Evolutionary conservation across 2,329 filamentous ascomycete species (phyloP).

Genomic region (Monosporascus sp.): DNA sequence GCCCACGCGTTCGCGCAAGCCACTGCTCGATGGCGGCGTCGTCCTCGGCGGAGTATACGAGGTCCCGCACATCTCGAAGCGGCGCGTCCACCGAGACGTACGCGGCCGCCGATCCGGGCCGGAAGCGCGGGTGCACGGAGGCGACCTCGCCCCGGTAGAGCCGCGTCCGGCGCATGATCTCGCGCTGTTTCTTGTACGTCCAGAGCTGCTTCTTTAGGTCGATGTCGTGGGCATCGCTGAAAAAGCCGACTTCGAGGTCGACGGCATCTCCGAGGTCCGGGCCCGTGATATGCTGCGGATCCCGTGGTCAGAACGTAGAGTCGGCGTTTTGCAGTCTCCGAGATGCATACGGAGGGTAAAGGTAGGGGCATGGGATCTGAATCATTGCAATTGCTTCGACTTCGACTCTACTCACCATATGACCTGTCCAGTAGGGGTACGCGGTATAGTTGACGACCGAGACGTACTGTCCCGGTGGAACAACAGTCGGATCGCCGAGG

Average conservation of each 20-base stretch:
- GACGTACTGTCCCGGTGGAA: neutral
- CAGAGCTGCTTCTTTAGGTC: conserved; percentile 53
- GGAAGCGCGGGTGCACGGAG: conserved; percentile 34
- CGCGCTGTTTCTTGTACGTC: conserved; percentile 58
- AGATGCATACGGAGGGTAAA: too few species aligned
- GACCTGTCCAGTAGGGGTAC: neutral
- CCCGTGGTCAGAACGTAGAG: too few species aligned
- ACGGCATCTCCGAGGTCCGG: conserved; percentile 30
- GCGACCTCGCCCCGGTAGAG: conserved; percentile 41
- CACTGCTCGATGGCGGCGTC: neutral
- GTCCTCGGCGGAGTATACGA: neutral
- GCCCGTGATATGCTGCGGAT: conserved; percentile 42
- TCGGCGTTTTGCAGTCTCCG: too few species aligned
- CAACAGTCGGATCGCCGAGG: neutral
- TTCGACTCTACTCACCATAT: neutral
- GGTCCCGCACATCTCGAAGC: neutral
- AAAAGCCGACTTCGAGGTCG: conserved; percentile 52
- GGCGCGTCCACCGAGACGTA: neutral
- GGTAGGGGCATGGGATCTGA: too few species aligned
- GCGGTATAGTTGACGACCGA: neutral
- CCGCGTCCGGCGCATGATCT: conserved; percentile 49
- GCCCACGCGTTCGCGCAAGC: neutral
- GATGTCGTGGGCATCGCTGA: conserved; percentile 39
- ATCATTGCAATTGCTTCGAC: too few species aligned
- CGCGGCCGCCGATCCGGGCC: neutral